A percentile compares a stretch with the other conserved stretches of the same genome.
Conservation (phyloP, 2,329 filamentous ascomycete genomes). For the Diaporthe capsici region DNA sequence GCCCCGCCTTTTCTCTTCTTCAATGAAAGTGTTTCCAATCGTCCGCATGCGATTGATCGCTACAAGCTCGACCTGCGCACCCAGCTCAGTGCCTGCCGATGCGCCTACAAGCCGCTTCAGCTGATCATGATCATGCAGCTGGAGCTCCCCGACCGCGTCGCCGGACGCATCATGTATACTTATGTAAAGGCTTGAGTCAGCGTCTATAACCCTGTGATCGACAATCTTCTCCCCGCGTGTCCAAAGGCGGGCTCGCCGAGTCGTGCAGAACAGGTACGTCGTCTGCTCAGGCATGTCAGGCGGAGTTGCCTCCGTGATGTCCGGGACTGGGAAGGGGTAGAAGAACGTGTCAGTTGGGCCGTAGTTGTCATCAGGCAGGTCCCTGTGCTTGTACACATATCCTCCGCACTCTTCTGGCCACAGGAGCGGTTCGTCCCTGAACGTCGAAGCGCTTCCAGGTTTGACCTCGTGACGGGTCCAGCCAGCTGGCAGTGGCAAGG, state of each 20-base stretch:
- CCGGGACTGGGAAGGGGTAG: not conserved
- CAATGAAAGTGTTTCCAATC: not conserved
- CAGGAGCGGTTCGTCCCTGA: not conserved
- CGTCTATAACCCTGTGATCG: not conserved
- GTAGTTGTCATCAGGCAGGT: not conserved
- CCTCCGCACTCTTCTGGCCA: conserved; percentile 1
- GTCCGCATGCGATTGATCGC: not conserved
- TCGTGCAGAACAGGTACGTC: not conserved
- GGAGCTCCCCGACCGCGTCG: not conserved
- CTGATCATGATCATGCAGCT: not conserved
- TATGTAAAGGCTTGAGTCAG: not conserved
- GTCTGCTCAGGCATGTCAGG: conserved; percentile 7
- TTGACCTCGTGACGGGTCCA: conserved; percentile 2
- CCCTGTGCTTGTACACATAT: not conserved
- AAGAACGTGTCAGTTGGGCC: not conserved
- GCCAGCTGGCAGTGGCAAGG: not conserved
- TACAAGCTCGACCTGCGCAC: not conserved
- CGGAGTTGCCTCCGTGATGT: not conserved
- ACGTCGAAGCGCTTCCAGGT: not conserved
- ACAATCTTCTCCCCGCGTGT: not conserved
- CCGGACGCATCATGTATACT: not conserved
- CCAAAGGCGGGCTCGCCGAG: not conserved
- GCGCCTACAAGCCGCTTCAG: not conserved
- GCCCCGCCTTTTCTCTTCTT: not conserved
- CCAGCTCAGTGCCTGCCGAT: not conserved